Percentiles rank a stretch among this genome's conserved stretches.
Evolutionary conservation across 495 filamentous ascomycete species (phyloP).

Genomic region (Penicillium odoratum): DNA sequence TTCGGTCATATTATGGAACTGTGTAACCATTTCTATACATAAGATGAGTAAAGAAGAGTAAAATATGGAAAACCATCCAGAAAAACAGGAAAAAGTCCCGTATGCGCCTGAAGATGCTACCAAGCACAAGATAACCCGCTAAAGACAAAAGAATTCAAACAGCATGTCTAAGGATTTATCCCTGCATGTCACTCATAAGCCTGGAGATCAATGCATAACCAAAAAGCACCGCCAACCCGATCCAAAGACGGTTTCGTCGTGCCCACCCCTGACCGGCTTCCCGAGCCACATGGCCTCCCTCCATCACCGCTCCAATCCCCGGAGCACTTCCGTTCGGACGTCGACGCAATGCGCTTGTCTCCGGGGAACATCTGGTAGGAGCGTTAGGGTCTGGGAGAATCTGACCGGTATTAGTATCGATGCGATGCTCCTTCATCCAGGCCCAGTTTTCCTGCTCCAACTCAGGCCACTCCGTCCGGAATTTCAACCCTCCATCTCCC

Average conservation of each 20-base stretch:
- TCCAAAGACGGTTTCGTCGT: constrained; percentile 69
- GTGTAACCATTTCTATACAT: constrained; percentile 19
- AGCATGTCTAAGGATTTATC: constrained; percentile 19
- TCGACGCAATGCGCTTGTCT: constrained; percentile 65
- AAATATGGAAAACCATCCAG: constrained; percentile 4
- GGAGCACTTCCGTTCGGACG: constrained; percentile 66
- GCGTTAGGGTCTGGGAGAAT: constrained; percentile 47
- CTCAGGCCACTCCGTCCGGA: constrained; percentile 86
- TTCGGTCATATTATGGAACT: constrained; percentile 15
- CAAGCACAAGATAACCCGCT: constrained; percentile 15
- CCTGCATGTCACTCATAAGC: constrained; percentile 59
- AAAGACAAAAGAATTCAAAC: constrained; percentile 5
- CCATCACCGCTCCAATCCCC: constrained; percentile 76
- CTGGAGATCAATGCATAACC: constrained; percentile 77
- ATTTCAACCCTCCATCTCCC: constrained; percentile 90
- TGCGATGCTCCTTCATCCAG: constrained; percentile 81
- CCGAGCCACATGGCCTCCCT: constrained; percentile 68
- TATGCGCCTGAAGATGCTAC: constrained; percentile 24
- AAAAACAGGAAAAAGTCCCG: constrained; percentile 7
- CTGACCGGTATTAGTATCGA: constrained; percentile 77
- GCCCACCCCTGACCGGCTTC: constrained; percentile 82
- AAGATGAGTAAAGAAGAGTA: neutral
- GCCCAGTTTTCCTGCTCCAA: constrained; percentile 88
- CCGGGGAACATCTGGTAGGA: constrained; percentile 54
- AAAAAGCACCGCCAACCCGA: constrained; percentile 67